These are phyloP conservation scores for Triticum aestivum DNA, from an alignment of 176 grass and related monocot genomes.

Conservation along the genomic window IWGSC_CS_RefSeq_v2.1 NC_057807.1:22729656-22730155, in stretches of 20 bases:
- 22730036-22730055: constrained; percentile 2
- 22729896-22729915: background rate
- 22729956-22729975: background rate
- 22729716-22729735: constrained; percentile 23
- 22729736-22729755: constrained; percentile 72
- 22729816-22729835: background rate
- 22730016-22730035: background rate
- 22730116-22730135: constrained; percentile 65
- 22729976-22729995: background rate
- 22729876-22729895: background rate
- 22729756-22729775: constrained; percentile 87
- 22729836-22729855: background rate
- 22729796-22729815: no score
- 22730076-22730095: constrained; percentile 72
- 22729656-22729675: constrained; percentile 14
- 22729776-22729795: background rate
- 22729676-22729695: background rate
- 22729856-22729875: background rate
- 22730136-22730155: constrained; percentile 47
- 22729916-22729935: background rate
- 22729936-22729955: background rate
- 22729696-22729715: constrained; percentile 31
- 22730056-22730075: constrained; percentile 75
- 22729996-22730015: background rate
- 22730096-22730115: constrained; percentile 78